phyloP scores from a whole-genome alignment of 139 green algal species.

The Tetraselmis chui region DNA sequence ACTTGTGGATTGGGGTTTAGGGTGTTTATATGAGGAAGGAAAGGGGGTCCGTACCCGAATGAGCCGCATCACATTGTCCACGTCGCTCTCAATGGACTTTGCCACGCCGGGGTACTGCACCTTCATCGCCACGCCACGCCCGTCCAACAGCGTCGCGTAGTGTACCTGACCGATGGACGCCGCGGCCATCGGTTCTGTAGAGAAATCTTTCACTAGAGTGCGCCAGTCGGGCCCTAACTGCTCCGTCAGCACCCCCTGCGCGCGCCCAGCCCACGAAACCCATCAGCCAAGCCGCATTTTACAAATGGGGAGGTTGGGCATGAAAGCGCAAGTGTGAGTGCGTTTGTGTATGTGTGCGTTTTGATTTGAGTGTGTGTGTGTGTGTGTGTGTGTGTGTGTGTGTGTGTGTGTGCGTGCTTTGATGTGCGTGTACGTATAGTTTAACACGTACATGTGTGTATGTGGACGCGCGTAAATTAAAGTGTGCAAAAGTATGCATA shows the following conservation, averaged over 20 bases:
- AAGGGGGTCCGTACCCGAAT: slow-evolving; percentile 26
- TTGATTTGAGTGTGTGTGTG: too few relatives aligned
- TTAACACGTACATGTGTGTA: too few relatives aligned
- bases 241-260: neutral
- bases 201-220: slow-evolving; percentile 53
- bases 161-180: slow-evolving; percentile 92
- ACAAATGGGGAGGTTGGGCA: too few relatives aligned
- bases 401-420: too few relatives aligned
- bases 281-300: too few relatives aligned
- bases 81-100: slow-evolving; percentile 79
- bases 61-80: slow-evolving; percentile 92
- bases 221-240: slow-evolving; percentile 35
- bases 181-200: slow-evolving; percentile 73
- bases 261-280: neutral
- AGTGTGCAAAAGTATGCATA: too few relatives aligned
- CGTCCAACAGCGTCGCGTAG: slow-evolving; percentile 56
- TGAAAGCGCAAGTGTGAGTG: too few relatives aligned
- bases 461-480: too few relatives aligned
- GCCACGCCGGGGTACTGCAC: slow-evolving; percentile 91
- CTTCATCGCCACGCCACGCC: slow-evolving; percentile 74
- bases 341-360: too few relatives aligned
- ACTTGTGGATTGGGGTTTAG: neutral
- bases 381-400: too few relatives aligned
- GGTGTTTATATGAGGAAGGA: neutral
- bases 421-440: too few relatives aligned